Conservation (phyloP, 768 basidiomycete species). For the Amanita molliuscula region DNA sequence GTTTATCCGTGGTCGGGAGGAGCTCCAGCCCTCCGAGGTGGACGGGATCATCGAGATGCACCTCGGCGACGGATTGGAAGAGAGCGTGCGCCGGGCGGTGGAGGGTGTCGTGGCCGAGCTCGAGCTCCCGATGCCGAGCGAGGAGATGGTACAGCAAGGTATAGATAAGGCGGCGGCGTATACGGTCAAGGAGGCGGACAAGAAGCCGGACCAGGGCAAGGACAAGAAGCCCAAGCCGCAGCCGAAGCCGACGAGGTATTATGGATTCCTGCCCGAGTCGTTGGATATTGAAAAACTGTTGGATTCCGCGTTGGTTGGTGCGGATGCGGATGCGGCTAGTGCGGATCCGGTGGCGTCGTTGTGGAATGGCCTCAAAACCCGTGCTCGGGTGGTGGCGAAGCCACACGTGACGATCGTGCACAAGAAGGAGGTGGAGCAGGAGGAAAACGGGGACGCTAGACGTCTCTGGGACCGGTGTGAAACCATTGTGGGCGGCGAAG, state of each 20-base stretch:
- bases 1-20: conserved; percentile 60
- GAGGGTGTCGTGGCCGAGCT: conserved; percentile 47
- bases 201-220: conserved; percentile 9
- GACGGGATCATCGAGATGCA: conserved; percentile 62
- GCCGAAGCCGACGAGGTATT: conserved; percentile 65
- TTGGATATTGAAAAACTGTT: conserved; percentile 47
- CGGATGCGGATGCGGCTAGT: conserved; percentile 17
- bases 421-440: conserved; percentile 25
- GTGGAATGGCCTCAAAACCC: conserved; percentile 36
- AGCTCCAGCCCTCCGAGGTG: conserved; percentile 49
- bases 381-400: conserved; percentile 36
- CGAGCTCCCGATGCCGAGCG: conserved; percentile 38
- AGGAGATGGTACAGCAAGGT: conserved; percentile 47
- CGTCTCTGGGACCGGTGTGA: conserved; percentile 41
- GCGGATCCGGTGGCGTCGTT: too few species aligned
- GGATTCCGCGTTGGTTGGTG: conserved; percentile 24
- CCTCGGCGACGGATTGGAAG: conserved; percentile 36
- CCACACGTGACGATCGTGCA: conserved; percentile 92
- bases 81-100: conserved; percentile 47
- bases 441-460: conserved; percentile 8
- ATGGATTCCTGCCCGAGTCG: conserved; percentile 67
- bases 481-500: conserved; percentile 26
- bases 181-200: conserved; percentile 19
- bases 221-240: conserved; percentile 16
- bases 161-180: conserved; percentile 34